Percentiles rank a stretch among this genome's conserved stretches.
phyloP scores from a whole-genome alignment of 805 yeast species.

The Saccharomycopsis sp. region DNA sequence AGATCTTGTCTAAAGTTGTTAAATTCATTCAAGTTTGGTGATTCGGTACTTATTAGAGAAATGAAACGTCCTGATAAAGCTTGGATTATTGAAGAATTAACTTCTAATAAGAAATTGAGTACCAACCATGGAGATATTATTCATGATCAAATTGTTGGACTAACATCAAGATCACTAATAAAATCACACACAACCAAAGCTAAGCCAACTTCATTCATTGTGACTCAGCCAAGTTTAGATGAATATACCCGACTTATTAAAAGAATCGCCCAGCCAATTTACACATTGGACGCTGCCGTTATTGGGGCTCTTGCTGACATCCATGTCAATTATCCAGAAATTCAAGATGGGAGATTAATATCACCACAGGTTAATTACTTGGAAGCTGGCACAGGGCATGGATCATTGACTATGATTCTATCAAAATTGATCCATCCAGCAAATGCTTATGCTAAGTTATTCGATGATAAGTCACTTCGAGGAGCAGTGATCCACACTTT shows the following conservation, averaged over 20 bases:
- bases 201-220: slow-evolving; percentile 27
- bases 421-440: slow-evolving; percentile 38
- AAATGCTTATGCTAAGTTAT: slow-evolving; percentile 30
- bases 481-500: slow-evolving; percentile 43
- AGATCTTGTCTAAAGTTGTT: neutral
- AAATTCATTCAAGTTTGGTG: slow-evolving; percentile 26
- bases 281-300: slow-evolving; percentile 41
- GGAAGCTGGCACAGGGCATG: slow-evolving; percentile 54
- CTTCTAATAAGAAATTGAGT: slow-evolving; percentile 22
- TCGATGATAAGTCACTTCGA: slow-evolving; percentile 24
- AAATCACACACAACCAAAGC: slow-evolving; percentile 22
- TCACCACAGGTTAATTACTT: slow-evolving; percentile 30
- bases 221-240: slow-evolving; percentile 37
- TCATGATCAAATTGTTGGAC: slow-evolving; percentile 36
- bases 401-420: slow-evolving; percentile 40
- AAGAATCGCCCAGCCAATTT: slow-evolving; percentile 46
- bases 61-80: slow-evolving; percentile 25
- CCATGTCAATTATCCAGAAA: slow-evolving; percentile 35
- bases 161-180: slow-evolving; percentile 31
- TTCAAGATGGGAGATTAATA: slow-evolving; percentile 14
- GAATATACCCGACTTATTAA: slow-evolving; percentile 36
- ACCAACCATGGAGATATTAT: slow-evolving; percentile 24
- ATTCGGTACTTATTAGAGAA: slow-evolving; percentile 28
- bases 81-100: slow-evolving; percentile 30
- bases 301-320: slow-evolving; percentile 42